Percentiles rank a stretch among this genome's conserved stretches.
phyloP scores from a whole-genome alignment of 106 monocot genomes.

The Allium sativum region DNA sequence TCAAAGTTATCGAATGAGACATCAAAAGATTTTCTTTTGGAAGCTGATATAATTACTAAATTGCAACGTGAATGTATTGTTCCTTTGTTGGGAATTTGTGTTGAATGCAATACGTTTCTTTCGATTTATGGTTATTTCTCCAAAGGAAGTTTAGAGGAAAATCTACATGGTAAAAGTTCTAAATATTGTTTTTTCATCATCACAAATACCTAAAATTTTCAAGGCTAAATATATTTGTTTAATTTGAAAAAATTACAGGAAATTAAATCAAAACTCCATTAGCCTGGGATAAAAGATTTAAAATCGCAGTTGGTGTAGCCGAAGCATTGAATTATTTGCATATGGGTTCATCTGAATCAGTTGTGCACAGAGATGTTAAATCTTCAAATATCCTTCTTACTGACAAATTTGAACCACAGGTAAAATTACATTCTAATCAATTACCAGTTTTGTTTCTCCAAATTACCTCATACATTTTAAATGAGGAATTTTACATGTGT shows the following conservation, averaged over 20 bases:
- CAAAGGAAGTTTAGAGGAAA: constrained; percentile 78
- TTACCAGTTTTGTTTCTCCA: too few species aligned
- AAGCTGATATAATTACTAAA: constrained; percentile 65
- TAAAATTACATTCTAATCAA: background rate
- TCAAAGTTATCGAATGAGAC: constrained; percentile 43
- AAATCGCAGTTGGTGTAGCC: constrained; percentile 57
- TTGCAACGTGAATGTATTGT: constrained; percentile 50
- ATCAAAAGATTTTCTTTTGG: constrained; percentile 47
- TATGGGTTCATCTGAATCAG: constrained; percentile 23
- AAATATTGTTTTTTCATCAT: background rate
- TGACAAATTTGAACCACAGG: constrained; percentile 64
- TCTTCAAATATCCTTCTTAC: constrained; percentile 88
- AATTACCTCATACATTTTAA: too few species aligned
- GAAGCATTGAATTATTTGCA: constrained; percentile 68
- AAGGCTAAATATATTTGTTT: background rate
- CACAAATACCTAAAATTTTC: background rate
- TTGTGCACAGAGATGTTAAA: constrained; percentile 91
- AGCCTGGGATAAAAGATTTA: constrained; percentile 64
- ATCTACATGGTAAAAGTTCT: constrained; percentile 46
- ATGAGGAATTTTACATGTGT: background rate
- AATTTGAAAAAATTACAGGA: constrained; percentile 23
- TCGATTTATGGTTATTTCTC: constrained; percentile 61
- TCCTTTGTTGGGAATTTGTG: constrained; percentile 54
- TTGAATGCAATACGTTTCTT: constrained; percentile 42
- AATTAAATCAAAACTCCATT: constrained; percentile 27